A percentile compares a stretch with the other conserved stretches of the same genome.
phyloP scores from a whole-genome alignment of 1,139 yeast species.

The Citeromyces hawaiiensis region DNA sequence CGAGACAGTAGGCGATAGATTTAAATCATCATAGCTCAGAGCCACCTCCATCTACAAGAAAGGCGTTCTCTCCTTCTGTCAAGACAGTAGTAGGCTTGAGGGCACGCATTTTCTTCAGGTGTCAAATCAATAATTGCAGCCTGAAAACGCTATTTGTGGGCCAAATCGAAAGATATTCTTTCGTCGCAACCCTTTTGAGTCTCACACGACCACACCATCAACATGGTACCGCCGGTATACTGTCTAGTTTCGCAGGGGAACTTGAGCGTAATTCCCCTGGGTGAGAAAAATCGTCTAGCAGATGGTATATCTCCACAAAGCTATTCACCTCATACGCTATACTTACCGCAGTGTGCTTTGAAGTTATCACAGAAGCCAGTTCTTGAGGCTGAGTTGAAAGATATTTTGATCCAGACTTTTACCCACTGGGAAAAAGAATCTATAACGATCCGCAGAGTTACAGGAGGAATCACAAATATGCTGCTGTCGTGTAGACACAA shows the following conservation, averaged over 20 bases:
- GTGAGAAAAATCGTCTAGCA: too few species aligned
- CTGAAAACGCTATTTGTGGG: too few species aligned
- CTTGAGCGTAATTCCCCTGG: background rate
- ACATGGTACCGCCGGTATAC: background rate
- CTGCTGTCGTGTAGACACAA: slow-evolving; percentile 31
- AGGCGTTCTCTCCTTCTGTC: too few species aligned
- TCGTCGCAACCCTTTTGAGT: too few species aligned
- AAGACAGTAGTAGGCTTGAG: too few species aligned
- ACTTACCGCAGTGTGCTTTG: slow-evolving; percentile 14
- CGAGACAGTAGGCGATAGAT: too few species aligned
- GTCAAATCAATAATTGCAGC: background rate
- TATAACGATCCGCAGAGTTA: slow-evolving; percentile 24
- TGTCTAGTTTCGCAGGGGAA: background rate
- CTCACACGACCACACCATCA: background rate
- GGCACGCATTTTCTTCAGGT: too few species aligned
- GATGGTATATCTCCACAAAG: slow-evolving; percentile 3
- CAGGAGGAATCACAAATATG: slow-evolving; percentile 78
- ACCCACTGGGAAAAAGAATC: slow-evolving; percentile 14
- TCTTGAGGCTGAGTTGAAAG: slow-evolving; percentile 3
- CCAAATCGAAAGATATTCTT: too few species aligned
- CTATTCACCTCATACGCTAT: slow-evolving; percentile 17
- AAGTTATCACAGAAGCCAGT: slow-evolving; percentile 8
- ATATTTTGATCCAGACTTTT: slow-evolving; percentile 13
- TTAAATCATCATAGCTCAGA: too few species aligned
- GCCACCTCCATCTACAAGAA: too few species aligned